Conservation (phyloP, 1,284 basidiomycete species). For the Prillingera fragicola region DNA sequence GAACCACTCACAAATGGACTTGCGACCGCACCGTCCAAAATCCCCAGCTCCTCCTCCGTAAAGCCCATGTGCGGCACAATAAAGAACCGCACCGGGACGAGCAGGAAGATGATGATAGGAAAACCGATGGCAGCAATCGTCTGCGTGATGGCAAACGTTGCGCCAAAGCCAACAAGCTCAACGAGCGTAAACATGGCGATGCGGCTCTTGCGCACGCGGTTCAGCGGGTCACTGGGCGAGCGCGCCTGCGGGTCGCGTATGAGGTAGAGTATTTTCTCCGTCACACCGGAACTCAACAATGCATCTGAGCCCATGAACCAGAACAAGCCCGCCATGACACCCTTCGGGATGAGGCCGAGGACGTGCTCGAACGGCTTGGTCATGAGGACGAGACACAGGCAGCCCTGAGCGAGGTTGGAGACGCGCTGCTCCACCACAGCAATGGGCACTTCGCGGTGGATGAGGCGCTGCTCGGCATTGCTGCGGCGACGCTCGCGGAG, state of each 20-base stretch:
- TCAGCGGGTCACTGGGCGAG: slow-evolving; percentile 62
- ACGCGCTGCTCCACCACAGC: slow-evolving; percentile 82
- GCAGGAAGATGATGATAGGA: slow-evolving; percentile 78
- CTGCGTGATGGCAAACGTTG: slow-evolving; percentile 86
- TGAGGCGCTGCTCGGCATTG: slow-evolving; percentile 19
- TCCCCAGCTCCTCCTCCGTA: slow-evolving; percentile 68
- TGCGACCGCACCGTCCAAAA: slow-evolving; percentile 83
- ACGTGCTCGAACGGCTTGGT: slow-evolving; percentile 76
- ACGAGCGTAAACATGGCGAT: slow-evolving; percentile 72
- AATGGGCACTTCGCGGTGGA: slow-evolving; percentile 60
- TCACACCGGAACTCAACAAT: slow-evolving; percentile 76
- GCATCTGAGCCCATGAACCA: slow-evolving; percentile 90
- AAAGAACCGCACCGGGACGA: slow-evolving; percentile 74
- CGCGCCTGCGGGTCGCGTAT: slow-evolving; percentile 66
- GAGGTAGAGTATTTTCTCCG: slow-evolving; percentile 74
- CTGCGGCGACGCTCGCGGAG: slow-evolving; percentile 5
- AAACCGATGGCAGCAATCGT: slow-evolving; percentile 89
- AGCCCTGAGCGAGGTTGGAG: slow-evolving; percentile 78
- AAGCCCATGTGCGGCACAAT: slow-evolving; percentile 74
- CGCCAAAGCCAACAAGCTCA: slow-evolving; percentile 79
- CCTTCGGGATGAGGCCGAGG: slow-evolving; percentile 68
- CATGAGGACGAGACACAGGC: slow-evolving; percentile 67
- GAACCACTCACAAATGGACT: slow-evolving; percentile 56
- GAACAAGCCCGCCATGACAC: slow-evolving; percentile 48
- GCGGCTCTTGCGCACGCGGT: slow-evolving; percentile 65